Evolutionary conservation across 352 stramenopile species (phyloP), one percentile per base, ranked within the genome.

Genomic region (Phytophthora pseudosyringae): DNA sequence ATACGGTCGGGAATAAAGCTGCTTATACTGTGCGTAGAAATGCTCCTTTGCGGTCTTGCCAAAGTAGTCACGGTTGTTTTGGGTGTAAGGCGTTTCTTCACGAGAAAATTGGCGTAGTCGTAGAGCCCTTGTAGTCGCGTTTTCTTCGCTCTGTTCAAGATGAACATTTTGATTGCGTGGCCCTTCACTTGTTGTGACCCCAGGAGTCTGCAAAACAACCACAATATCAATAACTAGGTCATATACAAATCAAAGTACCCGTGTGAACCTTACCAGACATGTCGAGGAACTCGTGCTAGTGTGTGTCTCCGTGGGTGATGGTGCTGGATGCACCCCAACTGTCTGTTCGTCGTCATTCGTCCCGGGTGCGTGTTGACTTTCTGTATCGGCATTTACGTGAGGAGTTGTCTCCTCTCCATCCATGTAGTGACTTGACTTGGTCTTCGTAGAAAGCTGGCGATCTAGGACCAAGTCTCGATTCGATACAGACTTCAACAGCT

Each of bases 21-120:
- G 70, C 1, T 68, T 74, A 64, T 94, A 94, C 56, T 81, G 71
- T 5, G 67, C 67, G 54, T 83, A 94, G 59, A 94, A 94, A 11
- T 72, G 50, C 8, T 71, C 48, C 41, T 83, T 86, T 15, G 86
- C 83, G 1, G 50, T 64, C 0, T 73, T 73, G 21, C 86, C 86
- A 49, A 94, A 91, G 68, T 94, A 94, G 16, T 64, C 60, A 18
- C 83, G 74, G 16, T 67, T 81, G 50, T 78, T 75, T 39, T 57
- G 46, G n/a, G 84, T 52, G 29, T 81, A 71, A 12, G 75, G 44
- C 26, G 69, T 67, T 40, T 85, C 73, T 18, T 84, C 80, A 35
- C 74, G 40, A 0, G 78, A 82, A 26, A 74, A 18, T 40, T 73
- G 69, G 8, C 73, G 59, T 10, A 73, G 28, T 26, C 60, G 66